Percentiles rank a stretch among this genome's conserved stretches.
These are phyloP conservation scores for Echria macrotheca DNA, from an alignment of 495 filamentous ascomycete species.

Conservation along the genomic window DNA sequence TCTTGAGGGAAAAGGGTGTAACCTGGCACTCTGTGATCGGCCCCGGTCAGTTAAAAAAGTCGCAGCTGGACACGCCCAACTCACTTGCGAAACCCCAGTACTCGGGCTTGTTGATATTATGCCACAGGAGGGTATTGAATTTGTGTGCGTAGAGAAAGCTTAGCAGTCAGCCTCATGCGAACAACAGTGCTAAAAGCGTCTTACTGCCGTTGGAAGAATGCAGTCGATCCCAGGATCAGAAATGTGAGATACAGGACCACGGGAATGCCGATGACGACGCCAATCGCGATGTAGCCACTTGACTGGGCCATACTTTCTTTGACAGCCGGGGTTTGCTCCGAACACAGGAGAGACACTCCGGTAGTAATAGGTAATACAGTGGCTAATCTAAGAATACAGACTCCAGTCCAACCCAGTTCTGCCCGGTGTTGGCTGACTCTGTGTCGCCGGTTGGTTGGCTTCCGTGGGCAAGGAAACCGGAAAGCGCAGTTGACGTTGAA, in stretches of 20 bases:
- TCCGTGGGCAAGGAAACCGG: no score
- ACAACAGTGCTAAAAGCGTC: constrained; percentile 17
- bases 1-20: constrained; percentile 58
- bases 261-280: constrained; percentile 38
- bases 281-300: constrained; percentile 18
- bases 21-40: constrained; percentile 66
- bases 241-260: constrained; percentile 40
- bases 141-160: constrained; percentile 72
- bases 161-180: not conserved
- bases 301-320: constrained; percentile 11
- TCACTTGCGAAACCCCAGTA: constrained; percentile 77
- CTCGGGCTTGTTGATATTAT: constrained; percentile 66
- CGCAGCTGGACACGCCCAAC: no score
- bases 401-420: no score
- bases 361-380: no score
- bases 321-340: no score
- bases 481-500: no score
- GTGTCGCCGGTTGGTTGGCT: no score
- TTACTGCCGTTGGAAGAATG: constrained; percentile 57
- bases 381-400: no score
- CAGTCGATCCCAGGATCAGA: constrained; percentile 39
- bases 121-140: constrained; percentile 61
- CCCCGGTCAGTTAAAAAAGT: no score
- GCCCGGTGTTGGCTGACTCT: no score
- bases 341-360: no score